Percentiles rank a stretch among this genome's conserved stretches.
These are phyloP conservation scores for Microbotryum saponariae DNA, from an alignment of 1,284 basidiomycete genomes.

Conservation along the genomic window DNA sequence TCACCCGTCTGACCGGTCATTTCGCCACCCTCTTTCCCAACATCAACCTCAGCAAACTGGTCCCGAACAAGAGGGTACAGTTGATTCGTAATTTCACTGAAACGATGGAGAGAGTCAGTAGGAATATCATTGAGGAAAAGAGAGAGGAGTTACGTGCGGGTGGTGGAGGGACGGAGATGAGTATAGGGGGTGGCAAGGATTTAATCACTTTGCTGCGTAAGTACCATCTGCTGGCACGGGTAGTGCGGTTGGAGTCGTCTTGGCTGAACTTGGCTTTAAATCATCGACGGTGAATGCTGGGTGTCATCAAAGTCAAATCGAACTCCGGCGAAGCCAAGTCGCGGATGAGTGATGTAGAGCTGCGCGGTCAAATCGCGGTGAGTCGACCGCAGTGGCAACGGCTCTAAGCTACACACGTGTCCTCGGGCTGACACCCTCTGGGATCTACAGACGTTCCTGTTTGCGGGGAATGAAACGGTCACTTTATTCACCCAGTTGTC, in stretches of 20 bases:
- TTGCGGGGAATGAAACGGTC: slow-evolving; percentile 62
- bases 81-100: slow-evolving; percentile 11
- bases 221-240: slow-evolving; percentile 3
- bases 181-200: slow-evolving; percentile 26
- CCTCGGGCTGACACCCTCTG: too few species aligned
- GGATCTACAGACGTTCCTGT: slow-evolving; percentile 24
- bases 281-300: too few species aligned
- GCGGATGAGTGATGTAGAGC: slow-evolving; percentile 19
- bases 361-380: slow-evolving; percentile 28
- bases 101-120: slow-evolving; percentile 32
- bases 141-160: slow-evolving; percentile 18
- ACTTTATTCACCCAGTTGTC: background rate
- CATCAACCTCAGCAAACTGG: slow-evolving; percentile 16
- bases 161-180: slow-evolving; percentile 22
- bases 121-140: slow-evolving; percentile 34
- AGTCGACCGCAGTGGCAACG: background rate
- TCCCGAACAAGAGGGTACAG: slow-evolving; percentile 18
- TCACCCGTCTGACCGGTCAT: slow-evolving; percentile 8
- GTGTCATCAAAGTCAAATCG: slow-evolving; percentile 16
- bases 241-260: background rate
- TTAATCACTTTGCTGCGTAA: slow-evolving; percentile 34
- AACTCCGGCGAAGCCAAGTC: slow-evolving; percentile 15
- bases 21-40: slow-evolving; percentile 15
- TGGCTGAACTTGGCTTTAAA: background rate
- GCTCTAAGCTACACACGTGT: too few species aligned